Base-by-base conservation (phyloP, 768 basidiomycete species). In the Lactifluus piperatus region DNA sequence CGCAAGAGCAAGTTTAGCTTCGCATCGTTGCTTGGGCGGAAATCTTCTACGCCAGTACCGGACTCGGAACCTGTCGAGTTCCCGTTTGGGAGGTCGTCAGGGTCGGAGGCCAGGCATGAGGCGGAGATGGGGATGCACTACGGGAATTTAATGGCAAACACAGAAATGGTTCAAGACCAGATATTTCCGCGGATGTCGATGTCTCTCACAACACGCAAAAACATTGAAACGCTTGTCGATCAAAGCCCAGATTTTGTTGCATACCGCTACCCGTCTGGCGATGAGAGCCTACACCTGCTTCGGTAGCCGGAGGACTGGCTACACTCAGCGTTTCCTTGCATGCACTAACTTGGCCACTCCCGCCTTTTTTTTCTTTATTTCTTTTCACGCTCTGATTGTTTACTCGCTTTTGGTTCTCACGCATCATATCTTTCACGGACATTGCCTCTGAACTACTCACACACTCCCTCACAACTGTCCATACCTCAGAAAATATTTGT, bases 191-290 rank as follows among this genome's bases (percentile, higher is more conserved):
- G 86, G 53, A 76, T 83, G 76, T 87, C 86, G 43, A 74, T 64
- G 62, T 54, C 57, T 9, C 46, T 83, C 20, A 77, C 78, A 10
- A 84, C 85, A 18, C 79, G 84, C 56, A 90, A 83, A 74, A 82
- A 82, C 48, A 76, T 90, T 55, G 87, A 88, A 65, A 82, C 85
- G 65, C 77, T 89, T 22, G 88, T 93, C n/a, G 79, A 85, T n/a
- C 91, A 88, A 71, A 89, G 91, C 69, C 71, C 81, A 3, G 87
- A 91, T 18, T 92, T 93, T 67, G 83, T 92, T 60, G 88, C 90
- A 4, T 91, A 92, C 69, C 82, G 90, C 41, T 93, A 93, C 70
- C 91, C 91, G 7, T 91, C 89, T 14, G 81, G 77, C 62, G 84
- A 87, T 64, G 84, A 88, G 65, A 81, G 79, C 39, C 66, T 86